Conservation (phyloP, 495 filamentous ascomycete genomes). For the Trichodelitschia bisporula region DNA sequence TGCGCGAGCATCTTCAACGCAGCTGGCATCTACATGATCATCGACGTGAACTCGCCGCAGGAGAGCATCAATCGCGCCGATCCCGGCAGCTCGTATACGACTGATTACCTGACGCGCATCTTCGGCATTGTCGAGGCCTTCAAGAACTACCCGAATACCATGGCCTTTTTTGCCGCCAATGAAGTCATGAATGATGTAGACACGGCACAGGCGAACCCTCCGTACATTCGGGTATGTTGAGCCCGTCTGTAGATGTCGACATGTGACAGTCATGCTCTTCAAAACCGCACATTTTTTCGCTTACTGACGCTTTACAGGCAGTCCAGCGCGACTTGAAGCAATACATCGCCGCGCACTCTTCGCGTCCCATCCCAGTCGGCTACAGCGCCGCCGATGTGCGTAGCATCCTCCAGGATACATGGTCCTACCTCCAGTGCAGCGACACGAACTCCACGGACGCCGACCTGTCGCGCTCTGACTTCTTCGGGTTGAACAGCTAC, state of each 20-base stretch:
- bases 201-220: conserved; percentile 30
- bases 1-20: conserved; percentile 85
- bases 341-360: conserved; percentile 50
- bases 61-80: conserved; percentile 48
- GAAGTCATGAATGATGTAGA: conserved; percentile 61
- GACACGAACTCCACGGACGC: conserved; percentile 30
- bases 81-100: conserved; percentile 46
- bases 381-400: conserved; percentile 93
- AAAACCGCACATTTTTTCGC: neutral
- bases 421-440: conserved; percentile 66
- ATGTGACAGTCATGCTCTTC: no score
- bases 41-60: conserved; percentile 88
- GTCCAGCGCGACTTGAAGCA: conserved; percentile 69
- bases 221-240: conserved; percentile 25
- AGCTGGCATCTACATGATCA: conserved; percentile 47
- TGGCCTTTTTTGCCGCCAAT: conserved; percentile 86
- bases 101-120: conserved; percentile 52
- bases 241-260: neutral
- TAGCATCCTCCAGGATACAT: conserved; percentile 49
- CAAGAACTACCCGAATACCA: conserved; percentile 72
- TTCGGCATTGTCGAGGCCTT: conserved; percentile 87
- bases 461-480: conserved; percentile 44
- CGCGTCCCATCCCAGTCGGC: conserved; percentile 54
- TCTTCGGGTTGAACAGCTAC: conserved; percentile 91
- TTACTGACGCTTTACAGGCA: conserved; percentile 17